Conservation (phyloP, 805 yeast species). For the Yamadazyma olivae region DNA sequence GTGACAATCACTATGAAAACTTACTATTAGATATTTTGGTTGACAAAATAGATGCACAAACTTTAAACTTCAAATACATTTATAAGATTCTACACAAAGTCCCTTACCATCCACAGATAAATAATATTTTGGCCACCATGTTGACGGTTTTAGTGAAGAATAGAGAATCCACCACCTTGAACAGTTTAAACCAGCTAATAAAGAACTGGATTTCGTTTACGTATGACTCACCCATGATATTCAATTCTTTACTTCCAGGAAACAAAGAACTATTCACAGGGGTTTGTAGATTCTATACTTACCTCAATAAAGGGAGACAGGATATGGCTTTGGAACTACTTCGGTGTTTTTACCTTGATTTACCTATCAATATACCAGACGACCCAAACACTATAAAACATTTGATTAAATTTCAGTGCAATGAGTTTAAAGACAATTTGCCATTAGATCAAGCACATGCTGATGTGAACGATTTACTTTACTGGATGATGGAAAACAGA, state of each 20-base stretch:
- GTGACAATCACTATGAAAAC: conserved; percentile 17
- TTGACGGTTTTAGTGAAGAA: conserved; percentile 12
- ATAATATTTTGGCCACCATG: conserved; percentile 16
- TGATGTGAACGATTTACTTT: conserved; percentile 8
- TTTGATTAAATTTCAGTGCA: conserved; percentile 5
- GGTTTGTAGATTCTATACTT: conserved; percentile 5
- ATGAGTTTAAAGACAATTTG: conserved; percentile 3
- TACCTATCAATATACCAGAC: neutral
- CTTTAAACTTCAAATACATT: neutral
- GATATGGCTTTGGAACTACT: neutral
- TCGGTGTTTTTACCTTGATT: conserved; percentile 3
- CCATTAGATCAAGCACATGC: conserved; percentile 9
- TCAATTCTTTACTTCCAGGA: conserved; percentile 22
- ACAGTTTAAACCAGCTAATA: conserved; percentile 1
- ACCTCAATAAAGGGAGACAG: neutral
- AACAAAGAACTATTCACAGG: conserved; percentile 27
- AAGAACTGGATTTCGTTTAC: conserved; percentile 19
- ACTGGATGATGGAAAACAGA: conserved; percentile 9
- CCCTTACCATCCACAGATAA: conserved; percentile 20
- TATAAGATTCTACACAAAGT: conserved; percentile 10
- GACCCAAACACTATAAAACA: conserved; percentile 2
- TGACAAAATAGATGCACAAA: neutral
- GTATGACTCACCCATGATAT: conserved; percentile 14
- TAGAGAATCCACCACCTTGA: neutral
- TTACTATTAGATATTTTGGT: conserved; percentile 18